Evolutionary conservation across 2,329 filamentous ascomycete species (phyloP), one percentile per base, ranked within the genome.

Genomic region (Neonectria coccinea): DNA sequence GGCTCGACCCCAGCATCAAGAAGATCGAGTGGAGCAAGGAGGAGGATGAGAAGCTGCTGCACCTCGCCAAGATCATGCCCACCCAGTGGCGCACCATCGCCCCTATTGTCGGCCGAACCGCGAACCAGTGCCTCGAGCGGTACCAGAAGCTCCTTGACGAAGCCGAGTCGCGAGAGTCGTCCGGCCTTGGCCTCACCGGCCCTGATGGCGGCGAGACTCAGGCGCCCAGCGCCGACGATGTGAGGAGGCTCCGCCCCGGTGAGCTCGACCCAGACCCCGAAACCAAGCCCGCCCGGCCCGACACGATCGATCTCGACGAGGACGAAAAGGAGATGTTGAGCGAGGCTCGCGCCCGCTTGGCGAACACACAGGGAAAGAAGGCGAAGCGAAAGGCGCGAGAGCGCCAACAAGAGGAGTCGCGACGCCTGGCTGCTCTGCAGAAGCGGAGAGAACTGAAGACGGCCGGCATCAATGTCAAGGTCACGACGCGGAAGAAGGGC

Each of bases 251-350:
- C 77, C 90, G 93, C 71, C 95, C 96, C 6, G 96, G 96, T 71
- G 96, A 99, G 82, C 87, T 97, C 66, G 96, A 99, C 74, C 94
- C 95, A n/a, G 95, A 98, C 75, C 94, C 96, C 10, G 96, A 99
- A 80, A 96, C 92, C 72, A 97, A 97, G 79, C 96, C 96, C 59
- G 96, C 96, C 39, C 88, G 94, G 65, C 96, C 96, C 42, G 96
- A 99, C 79, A 97, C 96, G 6, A 96, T 99, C 77, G 96, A 99
- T 80, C 89, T 99, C 74, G 96, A 99, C 77, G 96, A 99, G 78
- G 96, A 99, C 77, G 96, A 99, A 80, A 98, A 99, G 83, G 96
- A 99, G 81, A 99, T 99, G 96, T 81, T 99, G 75, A 97, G 94
- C 77, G 96, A 99, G 82, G 96, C 96, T 71, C 92, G 96, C 77